Conservation (phyloP, 108 stramenopile species). For the Conticribra guillardii region DNA sequence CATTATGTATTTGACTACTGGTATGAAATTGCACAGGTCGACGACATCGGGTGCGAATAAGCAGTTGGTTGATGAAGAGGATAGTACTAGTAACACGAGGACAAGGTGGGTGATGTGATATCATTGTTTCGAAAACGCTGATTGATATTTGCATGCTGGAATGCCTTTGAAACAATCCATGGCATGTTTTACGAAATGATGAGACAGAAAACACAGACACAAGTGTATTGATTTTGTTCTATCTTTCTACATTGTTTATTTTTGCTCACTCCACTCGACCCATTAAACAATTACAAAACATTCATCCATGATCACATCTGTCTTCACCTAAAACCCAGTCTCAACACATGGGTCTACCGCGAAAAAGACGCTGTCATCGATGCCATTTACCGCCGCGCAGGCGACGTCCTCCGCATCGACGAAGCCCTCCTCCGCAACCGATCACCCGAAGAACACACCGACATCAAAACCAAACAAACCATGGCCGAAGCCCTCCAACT, state of each 20-base stretch:
- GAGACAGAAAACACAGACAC: conserved; percentile 72
- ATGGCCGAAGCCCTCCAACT: conserved; percentile 86
- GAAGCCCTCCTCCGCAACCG: conserved; percentile 71
- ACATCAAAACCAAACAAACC: conserved; percentile 44
- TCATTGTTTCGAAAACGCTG: too few relatives aligned
- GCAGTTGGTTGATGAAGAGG: conserved; percentile 14
- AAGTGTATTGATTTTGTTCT: too few relatives aligned
- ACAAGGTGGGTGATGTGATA: conserved; percentile 2
- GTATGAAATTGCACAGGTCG: conserved; percentile 51
- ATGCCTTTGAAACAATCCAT: too few relatives aligned
- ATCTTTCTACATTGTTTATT: too few relatives aligned
- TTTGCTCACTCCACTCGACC: too few relatives aligned
- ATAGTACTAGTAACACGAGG: conserved; percentile 8
- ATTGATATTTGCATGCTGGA: too few relatives aligned
- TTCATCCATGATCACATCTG: too few relatives aligned
- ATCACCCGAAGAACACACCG: conserved; percentile 54
- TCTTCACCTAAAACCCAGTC: conserved; percentile 5
- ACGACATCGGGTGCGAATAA: conserved; percentile 57
- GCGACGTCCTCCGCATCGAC: conserved; percentile 85
- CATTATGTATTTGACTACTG: conserved; percentile 73
- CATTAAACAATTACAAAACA: too few relatives aligned
- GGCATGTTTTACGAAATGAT: conserved; percentile 4
- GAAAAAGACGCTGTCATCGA: conserved; percentile 74
- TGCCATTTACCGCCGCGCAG: conserved; percentile 86
- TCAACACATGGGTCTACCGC: conserved; percentile 86